These are phyloP conservation scores for Naganishia friedmannii DNA, from an alignment of 768 basidiomycete genomes.

Conservation along the genomic window DNA sequence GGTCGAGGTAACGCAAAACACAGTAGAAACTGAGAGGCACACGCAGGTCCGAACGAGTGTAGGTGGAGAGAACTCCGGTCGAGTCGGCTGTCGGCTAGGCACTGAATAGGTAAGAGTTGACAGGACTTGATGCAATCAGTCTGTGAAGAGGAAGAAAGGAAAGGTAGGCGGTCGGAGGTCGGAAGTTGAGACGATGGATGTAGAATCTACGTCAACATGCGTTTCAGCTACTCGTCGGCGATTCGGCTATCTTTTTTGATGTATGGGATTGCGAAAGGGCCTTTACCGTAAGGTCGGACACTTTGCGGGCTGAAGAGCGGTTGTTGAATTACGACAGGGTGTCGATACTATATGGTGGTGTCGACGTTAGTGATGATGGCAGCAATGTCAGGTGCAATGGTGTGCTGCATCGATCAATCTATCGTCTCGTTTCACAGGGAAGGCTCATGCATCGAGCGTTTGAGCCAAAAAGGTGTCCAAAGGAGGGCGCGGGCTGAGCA, in stretches of 20 bases:
- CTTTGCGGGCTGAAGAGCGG: background rate
- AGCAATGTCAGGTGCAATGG: background rate
- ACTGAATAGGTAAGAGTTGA: background rate
- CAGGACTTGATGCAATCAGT: background rate
- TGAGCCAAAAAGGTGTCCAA: slow-evolving; percentile 21
- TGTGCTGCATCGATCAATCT: slow-evolving; percentile 6
- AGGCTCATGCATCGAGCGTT: slow-evolving; percentile 23
- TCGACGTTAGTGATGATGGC: background rate
- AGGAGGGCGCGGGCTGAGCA: background rate
- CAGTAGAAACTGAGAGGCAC: background rate
- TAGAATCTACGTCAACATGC: slow-evolving; percentile 15
- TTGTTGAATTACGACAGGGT: background rate
- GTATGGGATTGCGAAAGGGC: background rate
- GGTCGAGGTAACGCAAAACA: background rate
- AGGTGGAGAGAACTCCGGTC: background rate
- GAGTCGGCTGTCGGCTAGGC: background rate
- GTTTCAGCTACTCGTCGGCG: background rate
- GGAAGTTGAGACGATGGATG: background rate
- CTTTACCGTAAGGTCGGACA: no score
- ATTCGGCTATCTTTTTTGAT: background rate
- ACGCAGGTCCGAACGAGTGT: background rate
- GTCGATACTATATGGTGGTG: background rate
- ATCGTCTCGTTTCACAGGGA: background rate
- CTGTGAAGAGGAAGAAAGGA: background rate
- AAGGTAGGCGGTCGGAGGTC: background rate